phyloP scores from a whole-genome alignment of 2,329 filamentous ascomycete genomes.

The Orbilia quercus region DNA sequence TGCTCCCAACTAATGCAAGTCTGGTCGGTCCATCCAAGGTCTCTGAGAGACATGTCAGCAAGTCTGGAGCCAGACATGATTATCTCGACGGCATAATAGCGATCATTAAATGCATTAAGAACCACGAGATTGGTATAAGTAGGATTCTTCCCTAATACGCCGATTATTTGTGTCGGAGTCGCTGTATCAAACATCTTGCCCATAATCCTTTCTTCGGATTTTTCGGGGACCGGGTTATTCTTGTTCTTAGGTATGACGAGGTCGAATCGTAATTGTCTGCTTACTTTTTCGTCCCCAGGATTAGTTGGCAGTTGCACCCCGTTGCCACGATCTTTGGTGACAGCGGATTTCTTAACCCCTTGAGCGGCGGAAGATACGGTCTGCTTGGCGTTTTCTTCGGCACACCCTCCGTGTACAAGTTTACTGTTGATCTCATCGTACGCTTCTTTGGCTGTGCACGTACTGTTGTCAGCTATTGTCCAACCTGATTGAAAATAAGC shows the following conservation, averaged over 20 bases:
- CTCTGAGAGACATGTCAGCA: slow-evolving; percentile 1
- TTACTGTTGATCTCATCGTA: background rate
- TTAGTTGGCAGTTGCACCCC: too few species aligned
- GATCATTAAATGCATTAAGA: background rate
- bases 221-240: background rate
- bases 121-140: slow-evolving; percentile 26
- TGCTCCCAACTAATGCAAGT: slow-evolving; percentile 43
- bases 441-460: slow-evolving; percentile 5
- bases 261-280: background rate
- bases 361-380: too few species aligned
- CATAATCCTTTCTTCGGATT: background rate
- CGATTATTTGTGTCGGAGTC: slow-evolving; percentile 9
- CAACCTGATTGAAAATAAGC: background rate
- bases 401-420: too few species aligned
- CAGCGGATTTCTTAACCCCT: too few species aligned
- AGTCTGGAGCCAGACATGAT: slow-evolving; percentile 33
- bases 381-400: too few species aligned
- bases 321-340: too few species aligned
- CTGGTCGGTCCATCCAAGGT: slow-evolving; percentile 8
- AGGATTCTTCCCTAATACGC: slow-evolving; percentile 14
- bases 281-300: background rate
- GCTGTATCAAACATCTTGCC: background rate
- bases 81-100: slow-evolving; percentile 2
- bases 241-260: slow-evolving; percentile 19
- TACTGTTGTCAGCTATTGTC: background rate